Conservation (phyloP, 257 asterid genomes). For the Solanum rostratum region DNA sequence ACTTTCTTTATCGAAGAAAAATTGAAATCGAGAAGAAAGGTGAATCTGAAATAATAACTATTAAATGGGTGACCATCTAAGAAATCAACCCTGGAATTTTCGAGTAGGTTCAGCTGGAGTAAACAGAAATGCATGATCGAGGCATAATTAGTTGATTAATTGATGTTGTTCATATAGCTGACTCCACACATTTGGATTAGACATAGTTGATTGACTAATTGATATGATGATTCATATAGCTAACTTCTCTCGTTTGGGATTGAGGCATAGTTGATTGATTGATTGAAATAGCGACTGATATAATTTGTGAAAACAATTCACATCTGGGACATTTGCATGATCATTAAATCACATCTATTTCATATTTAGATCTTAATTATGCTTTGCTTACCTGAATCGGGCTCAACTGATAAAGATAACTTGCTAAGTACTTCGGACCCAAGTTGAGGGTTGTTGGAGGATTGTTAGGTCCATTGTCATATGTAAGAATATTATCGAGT, state of each 20-base stretch:
- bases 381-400: conserved; percentile 13
- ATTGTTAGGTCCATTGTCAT: conserved; percentile 8
- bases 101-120: not conserved
- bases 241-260: not conserved
- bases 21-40: no score
- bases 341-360: not conserved
- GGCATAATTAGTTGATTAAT: not conserved
- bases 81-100: no score
- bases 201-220: not conserved
- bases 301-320: not conserved
- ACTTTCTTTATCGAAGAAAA: no score
- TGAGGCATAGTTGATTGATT: not conserved
- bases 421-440: conserved; percentile 5
- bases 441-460: conserved; percentile 8
- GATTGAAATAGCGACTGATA: not conserved
- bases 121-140: not conserved
- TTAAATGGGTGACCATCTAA: no score
- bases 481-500: not conserved
- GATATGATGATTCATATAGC: not conserved
- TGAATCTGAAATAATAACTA: no score
- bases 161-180: not conserved
- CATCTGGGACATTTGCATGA: not conserved
- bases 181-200: not conserved
- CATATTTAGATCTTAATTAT: not conserved
- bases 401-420: conserved; percentile 12